These are phyloP conservation scores for Fraxinus xanthoxyloides DNA, from an alignment of 305 asterid genomes.

Conservation along the genomic window DNA sequence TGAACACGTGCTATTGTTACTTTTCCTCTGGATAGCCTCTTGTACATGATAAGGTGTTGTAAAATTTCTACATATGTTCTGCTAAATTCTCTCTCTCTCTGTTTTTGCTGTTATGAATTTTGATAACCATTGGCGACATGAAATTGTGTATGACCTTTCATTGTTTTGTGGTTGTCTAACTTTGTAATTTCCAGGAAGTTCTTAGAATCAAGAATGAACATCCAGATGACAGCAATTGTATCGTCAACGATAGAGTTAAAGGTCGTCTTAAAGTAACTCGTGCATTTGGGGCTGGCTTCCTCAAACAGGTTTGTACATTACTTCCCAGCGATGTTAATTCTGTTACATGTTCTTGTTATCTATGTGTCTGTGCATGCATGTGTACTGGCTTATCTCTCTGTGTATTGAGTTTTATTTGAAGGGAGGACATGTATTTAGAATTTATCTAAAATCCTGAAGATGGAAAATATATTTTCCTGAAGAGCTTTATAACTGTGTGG, in stretches of 20 bases:
- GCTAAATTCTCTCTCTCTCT: neutral
- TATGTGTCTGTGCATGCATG: slow-evolving; percentile 3
- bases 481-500: neutral
- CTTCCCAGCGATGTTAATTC: slow-evolving; percentile 20
- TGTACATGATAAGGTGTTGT: neutral
- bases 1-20: neutral
- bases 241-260: slow-evolving; percentile 90
- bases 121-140: neutral
- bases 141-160: slow-evolving; percentile 12
- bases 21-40: neutral
- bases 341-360: slow-evolving; percentile 1
- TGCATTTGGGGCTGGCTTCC: slow-evolving; percentile 99
- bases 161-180: slow-evolving; percentile 18
- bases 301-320: slow-evolving; percentile 68
- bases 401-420: slow-evolving; percentile 9
- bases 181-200: slow-evolving; percentile 62
- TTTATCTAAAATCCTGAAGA: neutral
- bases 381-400: neutral
- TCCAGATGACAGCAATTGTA: slow-evolving; percentile 93
- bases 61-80: neutral
- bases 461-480: neutral
- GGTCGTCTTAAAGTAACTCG: slow-evolving; percentile 98
- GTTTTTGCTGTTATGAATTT: neutral
- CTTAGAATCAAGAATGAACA: slow-evolving; percentile 87
- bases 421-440: neutral